A percentile compares a stretch with the other conserved stretches of the same genome.
Evolutionary conservation across 1,284 basidiomycete species (phyloP).

Genomic region (Trametes polyzona): DNA sequence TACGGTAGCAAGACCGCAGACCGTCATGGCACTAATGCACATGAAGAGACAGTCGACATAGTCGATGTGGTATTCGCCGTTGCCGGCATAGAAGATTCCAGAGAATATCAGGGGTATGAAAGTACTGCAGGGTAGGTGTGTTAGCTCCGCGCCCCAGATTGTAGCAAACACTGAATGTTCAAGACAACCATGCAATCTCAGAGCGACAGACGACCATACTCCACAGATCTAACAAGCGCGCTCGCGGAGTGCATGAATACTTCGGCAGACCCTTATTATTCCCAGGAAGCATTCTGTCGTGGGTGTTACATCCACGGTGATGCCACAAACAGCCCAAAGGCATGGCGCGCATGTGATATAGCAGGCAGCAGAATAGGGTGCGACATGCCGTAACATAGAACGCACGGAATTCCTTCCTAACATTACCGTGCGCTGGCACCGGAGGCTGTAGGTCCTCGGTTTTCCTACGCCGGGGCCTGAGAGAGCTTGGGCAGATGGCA

Average conservation of each 20-base stretch:
- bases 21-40: conserved; percentile 78
- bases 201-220: background rate
- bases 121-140: conserved; percentile 48
- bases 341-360: background rate
- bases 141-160: background rate
- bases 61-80: conserved; percentile 62
- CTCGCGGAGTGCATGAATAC: too few species aligned
- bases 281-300: too few species aligned
- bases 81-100: conserved; percentile 74
- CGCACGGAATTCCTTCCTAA: background rate
- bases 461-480: background rate
- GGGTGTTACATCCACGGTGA: too few species aligned
- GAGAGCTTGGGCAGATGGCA: background rate
- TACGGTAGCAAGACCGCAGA: conserved; percentile 77
- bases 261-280: background rate
- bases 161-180: too few species aligned
- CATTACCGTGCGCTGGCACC: conserved; percentile 1
- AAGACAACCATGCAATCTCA: too few species aligned
- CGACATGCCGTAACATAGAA: background rate
- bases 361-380: background rate
- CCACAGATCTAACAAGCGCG: background rate
- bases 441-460: background rate
- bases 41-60: conserved; percentile 81
- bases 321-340: too few species aligned
- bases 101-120: conserved; percentile 78